phyloP scores from a whole-genome alignment of 129 eudicot genomes.

The Flaveria bidentis region DNA sequence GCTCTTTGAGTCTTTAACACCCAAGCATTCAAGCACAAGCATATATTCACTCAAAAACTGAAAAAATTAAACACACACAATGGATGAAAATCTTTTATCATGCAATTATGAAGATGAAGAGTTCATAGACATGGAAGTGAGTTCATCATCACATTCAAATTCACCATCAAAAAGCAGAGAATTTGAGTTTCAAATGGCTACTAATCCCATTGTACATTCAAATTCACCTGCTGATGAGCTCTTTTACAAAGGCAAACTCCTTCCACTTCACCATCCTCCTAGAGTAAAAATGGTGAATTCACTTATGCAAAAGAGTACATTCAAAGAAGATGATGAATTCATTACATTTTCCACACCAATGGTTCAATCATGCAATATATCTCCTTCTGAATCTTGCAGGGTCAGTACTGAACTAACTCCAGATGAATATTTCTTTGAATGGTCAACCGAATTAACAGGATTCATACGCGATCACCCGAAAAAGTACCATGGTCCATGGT shows the following conservation, averaged over 20 bases:
- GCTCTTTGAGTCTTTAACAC: conserved; percentile 39
- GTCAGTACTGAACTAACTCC: conserved; percentile 73
- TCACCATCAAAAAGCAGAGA: conserved; percentile 66
- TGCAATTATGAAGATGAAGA: conserved; percentile 57
- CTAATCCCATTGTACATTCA: conserved; percentile 28
- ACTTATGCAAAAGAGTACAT: conserved; percentile 40
- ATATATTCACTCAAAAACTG: conserved; percentile 28
- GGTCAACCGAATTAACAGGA: conserved; percentile 73
- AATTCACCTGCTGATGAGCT: conserved; percentile 84
- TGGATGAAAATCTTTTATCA: conserved; percentile 52
- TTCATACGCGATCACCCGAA: conserved; percentile 47
- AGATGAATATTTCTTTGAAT: conserved; percentile 69
- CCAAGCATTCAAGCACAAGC: conserved; percentile 16
- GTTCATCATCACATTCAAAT: conserved; percentile 36
- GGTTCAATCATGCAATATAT: conserved; percentile 59
- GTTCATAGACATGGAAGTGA: conserved; percentile 77
- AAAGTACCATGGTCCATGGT: conserved; percentile 51
- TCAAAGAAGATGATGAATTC: conserved; percentile 32
- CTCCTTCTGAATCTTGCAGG: conserved; percentile 80
- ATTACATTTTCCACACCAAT: conserved; percentile 58
- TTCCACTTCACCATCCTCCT: conserved; percentile 86
- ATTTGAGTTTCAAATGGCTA: conserved; percentile 75
- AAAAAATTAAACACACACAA: conserved; percentile 13
- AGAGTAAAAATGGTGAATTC: conserved; percentile 60
- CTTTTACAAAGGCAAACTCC: conserved; percentile 86